Percentiles rank a stretch among this genome's conserved stretches.
phyloP scores from a whole-genome alignment of 768 basidiomycete species.

The Naganishia antarctica region DNA sequence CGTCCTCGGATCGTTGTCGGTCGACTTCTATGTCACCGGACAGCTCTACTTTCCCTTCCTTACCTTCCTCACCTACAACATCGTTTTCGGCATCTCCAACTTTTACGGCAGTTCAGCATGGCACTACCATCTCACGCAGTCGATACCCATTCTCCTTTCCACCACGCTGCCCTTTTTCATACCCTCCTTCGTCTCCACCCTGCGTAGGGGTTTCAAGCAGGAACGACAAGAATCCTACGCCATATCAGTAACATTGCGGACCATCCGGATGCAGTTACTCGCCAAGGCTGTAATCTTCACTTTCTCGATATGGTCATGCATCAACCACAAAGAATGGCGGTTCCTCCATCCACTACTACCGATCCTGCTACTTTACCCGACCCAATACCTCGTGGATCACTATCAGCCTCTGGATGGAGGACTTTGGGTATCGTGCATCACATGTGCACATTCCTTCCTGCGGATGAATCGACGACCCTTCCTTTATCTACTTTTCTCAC shows the following conservation, averaged over 20 bases:
- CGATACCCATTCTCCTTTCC: slow-evolving; percentile 71
- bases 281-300: slow-evolving; percentile 61
- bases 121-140: slow-evolving; percentile 87
- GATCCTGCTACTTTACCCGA: slow-evolving; percentile 70
- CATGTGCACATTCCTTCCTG: slow-evolving; percentile 7
- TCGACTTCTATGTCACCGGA: slow-evolving; percentile 59
- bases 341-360: slow-evolving; percentile 91
- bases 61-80: slow-evolving; percentile 77
- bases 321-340: slow-evolving; percentile 95
- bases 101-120: slow-evolving; percentile 83
- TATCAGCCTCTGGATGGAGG: slow-evolving; percentile 35
- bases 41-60: slow-evolving; percentile 66
- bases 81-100: slow-evolving; percentile 71
- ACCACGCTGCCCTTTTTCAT: slow-evolving; percentile 65
- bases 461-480: slow-evolving; percentile 35
- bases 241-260: not conserved
- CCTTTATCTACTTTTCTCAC: slow-evolving; percentile 53
- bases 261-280: slow-evolving; percentile 46
- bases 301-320: slow-evolving; percentile 64
- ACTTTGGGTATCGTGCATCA: slow-evolving; percentile 27
- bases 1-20: slow-evolving; percentile 34
- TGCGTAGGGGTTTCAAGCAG: slow-evolving; percentile 24
- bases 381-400: slow-evolving; percentile 63
- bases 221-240: not conserved
- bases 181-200: slow-evolving; percentile 26